These are phyloP conservation scores for Byssothecium circinans DNA, from an alignment of 2,329 filamentous ascomycete genomes.

Conservation along the genomic window DNA sequence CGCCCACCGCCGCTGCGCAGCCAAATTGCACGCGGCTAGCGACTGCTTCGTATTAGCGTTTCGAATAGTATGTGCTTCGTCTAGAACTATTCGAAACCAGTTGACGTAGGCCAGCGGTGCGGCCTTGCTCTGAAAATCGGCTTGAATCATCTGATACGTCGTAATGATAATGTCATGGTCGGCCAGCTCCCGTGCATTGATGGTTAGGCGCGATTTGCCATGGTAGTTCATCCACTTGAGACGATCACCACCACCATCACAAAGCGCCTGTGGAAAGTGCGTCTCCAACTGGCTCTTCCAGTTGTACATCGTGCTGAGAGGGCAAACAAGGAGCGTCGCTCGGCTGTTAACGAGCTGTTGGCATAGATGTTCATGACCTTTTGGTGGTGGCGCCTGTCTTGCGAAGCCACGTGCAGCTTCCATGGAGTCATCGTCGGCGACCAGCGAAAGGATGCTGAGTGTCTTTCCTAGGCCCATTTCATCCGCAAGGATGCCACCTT, in stretches of 20 bases:
- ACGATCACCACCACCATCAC: conserved; percentile 48
- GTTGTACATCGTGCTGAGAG: conserved; percentile 84
- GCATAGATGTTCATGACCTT: conserved; percentile 9
- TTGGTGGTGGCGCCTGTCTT: conserved; percentile 49
- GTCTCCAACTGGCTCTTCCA: conserved; percentile 91
- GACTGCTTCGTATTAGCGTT: conserved; percentile 81
- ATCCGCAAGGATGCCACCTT: conserved; percentile 54
- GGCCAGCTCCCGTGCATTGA: conserved; percentile 61
- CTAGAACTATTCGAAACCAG: conserved; percentile 91
- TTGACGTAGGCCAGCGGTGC: conserved; percentile 77
- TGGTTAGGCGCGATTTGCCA: conserved; percentile 72
- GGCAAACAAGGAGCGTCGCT: conserved; percentile 83
- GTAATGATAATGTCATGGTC: conserved; percentile 85
- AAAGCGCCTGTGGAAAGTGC: conserved; percentile 63
- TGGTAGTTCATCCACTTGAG: conserved; percentile 84
- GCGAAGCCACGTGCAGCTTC: conserved; percentile 66
- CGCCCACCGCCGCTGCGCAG: conserved; percentile 85
- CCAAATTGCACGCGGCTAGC: conserved; percentile 77
- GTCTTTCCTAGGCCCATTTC: conserved; percentile 58
- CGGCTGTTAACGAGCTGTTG: conserved; percentile 63
- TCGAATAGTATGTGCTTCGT: conserved; percentile 93
- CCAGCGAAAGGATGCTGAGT: conserved; percentile 78
- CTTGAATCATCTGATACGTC: conserved; percentile 85
- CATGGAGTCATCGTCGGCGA: conserved; percentile 62
- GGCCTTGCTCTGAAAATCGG: conserved; percentile 64